A percentile compares a stretch with the other conserved stretches of the same genome.
phyloP scores from a whole-genome alignment of 495 filamentous ascomycete genomes.

The Immersiella caudata region DNA sequence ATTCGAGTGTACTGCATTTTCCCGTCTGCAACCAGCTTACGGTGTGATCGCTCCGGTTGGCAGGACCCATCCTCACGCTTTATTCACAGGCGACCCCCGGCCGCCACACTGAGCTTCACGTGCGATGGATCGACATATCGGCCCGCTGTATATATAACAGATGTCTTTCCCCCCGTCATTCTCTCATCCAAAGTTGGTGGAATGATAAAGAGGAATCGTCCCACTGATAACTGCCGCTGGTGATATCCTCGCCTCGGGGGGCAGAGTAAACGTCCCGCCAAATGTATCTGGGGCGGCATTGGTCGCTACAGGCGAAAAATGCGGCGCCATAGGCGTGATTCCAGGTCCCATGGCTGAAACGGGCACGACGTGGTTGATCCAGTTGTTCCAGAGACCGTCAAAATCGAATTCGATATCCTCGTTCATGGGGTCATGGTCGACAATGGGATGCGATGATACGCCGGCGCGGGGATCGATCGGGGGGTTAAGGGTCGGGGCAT shows the following conservation, averaged over 20 bases:
- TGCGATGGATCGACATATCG: no score
- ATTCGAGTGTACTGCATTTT: no score
- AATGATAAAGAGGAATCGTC: slow-evolving; percentile 22
- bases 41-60: no score
- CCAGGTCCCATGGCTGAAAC: slow-evolving; percentile 21
- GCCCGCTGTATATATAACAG: no score
- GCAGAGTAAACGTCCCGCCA: slow-evolving; percentile 20
- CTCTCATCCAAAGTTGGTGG: slow-evolving; percentile 23
- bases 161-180: no score
- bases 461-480: slow-evolving; percentile 18
- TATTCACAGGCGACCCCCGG: no score
- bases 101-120: no score
- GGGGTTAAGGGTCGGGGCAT: slow-evolving; percentile 4
- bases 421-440: slow-evolving; percentile 27
- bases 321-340: slow-evolving; percentile 21
- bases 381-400: slow-evolving; percentile 57
- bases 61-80: no score
- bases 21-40: no score
- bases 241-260: slow-evolving; percentile 18
- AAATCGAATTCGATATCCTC: slow-evolving; percentile 58
- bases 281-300: slow-evolving; percentile 28
- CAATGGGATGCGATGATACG: slow-evolving; percentile 24
- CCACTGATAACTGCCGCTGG: slow-evolving; percentile 13
- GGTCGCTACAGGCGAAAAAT: slow-evolving; percentile 29
- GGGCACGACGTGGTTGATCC: slow-evolving; percentile 37